Percentiles rank a stretch among this genome's conserved stretches.
phyloP scores from a whole-genome alignment of 192 early-diverging fungal species.

The Backusella luteola region DNA sequence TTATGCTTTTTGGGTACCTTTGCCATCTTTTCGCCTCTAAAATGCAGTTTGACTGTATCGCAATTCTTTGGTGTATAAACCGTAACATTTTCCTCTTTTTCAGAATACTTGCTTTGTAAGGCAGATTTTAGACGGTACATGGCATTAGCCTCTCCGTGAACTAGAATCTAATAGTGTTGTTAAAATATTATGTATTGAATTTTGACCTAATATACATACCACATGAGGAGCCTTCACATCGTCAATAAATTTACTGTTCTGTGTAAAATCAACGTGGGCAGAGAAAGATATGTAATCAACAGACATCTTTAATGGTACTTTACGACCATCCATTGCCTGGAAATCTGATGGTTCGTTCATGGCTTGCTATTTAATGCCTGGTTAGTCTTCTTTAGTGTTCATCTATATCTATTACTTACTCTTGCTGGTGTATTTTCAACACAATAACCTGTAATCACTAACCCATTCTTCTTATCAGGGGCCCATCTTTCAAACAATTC shows the following conservation, averaged over 20 bases:
- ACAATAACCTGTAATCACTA: conserved; percentile 96
- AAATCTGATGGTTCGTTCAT: conserved; percentile 89
- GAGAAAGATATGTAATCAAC: conserved; percentile 97
- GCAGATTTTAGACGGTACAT: conserved; percentile 91
- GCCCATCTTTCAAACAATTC: conserved; percentile 97
- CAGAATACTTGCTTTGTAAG: conserved; percentile 78
- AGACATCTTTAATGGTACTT: conserved; percentile 75
- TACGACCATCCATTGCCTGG: conserved; percentile 73
- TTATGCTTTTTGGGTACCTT: conserved; percentile 50
- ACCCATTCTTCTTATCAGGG: conserved; percentile 85
- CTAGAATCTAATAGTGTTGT: conserved; percentile 62
- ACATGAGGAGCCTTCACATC: conserved; percentile 90
- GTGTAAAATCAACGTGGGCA: conserved; percentile 95
- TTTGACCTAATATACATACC: conserved; percentile 37
- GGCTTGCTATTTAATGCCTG: conserved; percentile 35
- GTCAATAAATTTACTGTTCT: conserved; percentile 96
- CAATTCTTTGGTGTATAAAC: conserved; percentile 90
- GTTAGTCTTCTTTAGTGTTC: not conserved
- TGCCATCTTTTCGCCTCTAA: conserved; percentile 93
- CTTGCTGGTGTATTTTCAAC: conserved; percentile 95
- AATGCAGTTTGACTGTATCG: conserved; percentile 86
- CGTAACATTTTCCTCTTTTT: conserved; percentile 73
- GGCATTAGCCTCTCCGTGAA: conserved; percentile 94
- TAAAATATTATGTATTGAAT: not conserved
- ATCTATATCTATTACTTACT: conserved; percentile 33